A percentile compares a stretch with the other conserved stretches of the same genome.
These are phyloP conservation scores for Aureoboletus auriporus DNA, from an alignment of 768 basidiomycete species.

Conservation along the genomic window DNA sequence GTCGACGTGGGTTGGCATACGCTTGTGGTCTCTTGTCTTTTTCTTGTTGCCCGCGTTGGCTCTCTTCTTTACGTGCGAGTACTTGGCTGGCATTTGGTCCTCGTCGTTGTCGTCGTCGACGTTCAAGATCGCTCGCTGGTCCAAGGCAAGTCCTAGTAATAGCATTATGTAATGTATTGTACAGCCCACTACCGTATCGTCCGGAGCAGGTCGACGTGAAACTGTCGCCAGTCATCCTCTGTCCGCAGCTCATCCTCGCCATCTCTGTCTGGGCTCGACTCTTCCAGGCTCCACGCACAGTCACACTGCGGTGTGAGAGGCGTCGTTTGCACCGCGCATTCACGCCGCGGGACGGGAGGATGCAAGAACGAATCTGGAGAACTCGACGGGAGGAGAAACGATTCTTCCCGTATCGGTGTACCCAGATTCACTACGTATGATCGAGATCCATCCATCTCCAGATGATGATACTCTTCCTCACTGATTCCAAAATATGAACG, in stretches of 20 bases:
- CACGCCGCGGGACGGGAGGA: conserved; percentile 20
- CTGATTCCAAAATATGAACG: conserved; percentile 3
- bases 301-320: conserved; percentile 33
- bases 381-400: conserved; percentile 39
- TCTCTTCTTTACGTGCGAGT: conserved; percentile 72
- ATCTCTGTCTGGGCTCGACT: conserved; percentile 29
- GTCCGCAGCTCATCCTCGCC: conserved; percentile 30
- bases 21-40: conserved; percentile 32
- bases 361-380: conserved; percentile 26
- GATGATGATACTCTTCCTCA: not conserved
- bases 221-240: conserved; percentile 50
- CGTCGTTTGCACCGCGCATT: conserved; percentile 29
- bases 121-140: conserved; percentile 13
- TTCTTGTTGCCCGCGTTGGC: conserved; percentile 45
- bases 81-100: conserved; percentile 59
- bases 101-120: conserved; percentile 4
- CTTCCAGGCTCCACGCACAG: conserved; percentile 39
- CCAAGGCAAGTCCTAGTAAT: not conserved
- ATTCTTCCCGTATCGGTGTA: conserved; percentile 35
- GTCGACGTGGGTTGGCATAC: conserved; percentile 49
- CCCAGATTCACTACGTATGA: conserved; percentile 43
- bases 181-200: conserved; percentile 4
- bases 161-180: conserved; percentile 17
- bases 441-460: conserved; percentile 37
- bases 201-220: conserved; percentile 43